A percentile compares a stretch with the other conserved stretches of the same genome.
Evolutionary conservation across 192 early-diverging fungal species (phyloP).

Genomic region (Linnemannia zychae): DNA sequence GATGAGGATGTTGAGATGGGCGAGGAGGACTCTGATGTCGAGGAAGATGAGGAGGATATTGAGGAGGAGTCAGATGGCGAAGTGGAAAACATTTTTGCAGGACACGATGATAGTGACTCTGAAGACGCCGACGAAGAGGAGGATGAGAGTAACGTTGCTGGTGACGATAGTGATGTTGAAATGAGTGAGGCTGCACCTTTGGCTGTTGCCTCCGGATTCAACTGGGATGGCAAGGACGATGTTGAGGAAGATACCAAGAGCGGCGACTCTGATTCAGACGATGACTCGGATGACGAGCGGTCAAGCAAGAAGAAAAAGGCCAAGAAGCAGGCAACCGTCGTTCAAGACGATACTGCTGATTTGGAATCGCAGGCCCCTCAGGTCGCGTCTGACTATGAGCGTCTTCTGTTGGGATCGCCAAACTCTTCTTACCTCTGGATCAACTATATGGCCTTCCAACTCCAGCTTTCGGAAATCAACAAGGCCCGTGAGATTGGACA

Average conservation of each 20-base stretch:
- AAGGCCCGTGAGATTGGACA: conserved; percentile 96
- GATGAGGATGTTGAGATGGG: conserved; percentile 56
- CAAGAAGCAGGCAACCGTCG: conserved; percentile 64
- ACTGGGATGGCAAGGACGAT: conserved; percentile 59
- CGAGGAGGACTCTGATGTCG: conserved; percentile 56
- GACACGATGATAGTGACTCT: conserved; percentile 45
- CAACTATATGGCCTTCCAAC: conserved; percentile 99
- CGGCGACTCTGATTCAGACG: conserved; percentile 46
- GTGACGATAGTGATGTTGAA: conserved; percentile 50
- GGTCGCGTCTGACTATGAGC: conserved; percentile 89
- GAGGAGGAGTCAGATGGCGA: conserved; percentile 43
- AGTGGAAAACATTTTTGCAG: conserved; percentile 36
- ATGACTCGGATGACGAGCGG: conserved; percentile 58
- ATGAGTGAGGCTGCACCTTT: conserved; percentile 44
- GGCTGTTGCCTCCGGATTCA: conserved; percentile 36
- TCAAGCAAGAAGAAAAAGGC: conserved; percentile 61
- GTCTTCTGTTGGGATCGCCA: conserved; percentile 93
- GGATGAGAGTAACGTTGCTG: neutral
- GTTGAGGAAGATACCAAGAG: conserved; percentile 52
- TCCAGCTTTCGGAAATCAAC: conserved; percentile 91
- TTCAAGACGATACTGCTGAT: conserved; percentile 79
- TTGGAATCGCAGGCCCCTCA: conserved; percentile 78
- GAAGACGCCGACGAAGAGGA: conserved; percentile 53
- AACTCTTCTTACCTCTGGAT: conserved; percentile 99
- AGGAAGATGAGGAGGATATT: conserved; percentile 29